Conservation (phyloP, 495 filamentous ascomycete species). For the Neurospora sp. region DNA sequence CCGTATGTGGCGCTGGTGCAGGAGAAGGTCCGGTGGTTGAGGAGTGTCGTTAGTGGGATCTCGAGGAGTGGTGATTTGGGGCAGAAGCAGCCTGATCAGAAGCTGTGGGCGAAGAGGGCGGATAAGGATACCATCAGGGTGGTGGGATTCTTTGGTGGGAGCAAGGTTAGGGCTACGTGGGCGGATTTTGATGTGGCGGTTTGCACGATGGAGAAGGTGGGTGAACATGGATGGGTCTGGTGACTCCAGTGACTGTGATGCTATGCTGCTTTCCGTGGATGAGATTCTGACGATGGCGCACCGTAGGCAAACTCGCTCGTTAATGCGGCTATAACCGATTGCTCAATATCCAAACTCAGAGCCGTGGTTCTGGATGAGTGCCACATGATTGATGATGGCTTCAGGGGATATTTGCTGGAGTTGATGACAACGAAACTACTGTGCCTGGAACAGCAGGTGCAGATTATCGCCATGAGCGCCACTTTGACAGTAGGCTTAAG, state of each 20-base stretch:
- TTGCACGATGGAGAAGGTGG: conserved; percentile 77
- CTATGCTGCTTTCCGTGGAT: background rate
- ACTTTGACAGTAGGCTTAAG: conserved; percentile 51
- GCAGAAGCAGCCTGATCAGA: conserved; percentile 8
- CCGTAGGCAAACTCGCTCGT: conserved; percentile 66
- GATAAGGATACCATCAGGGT: conserved; percentile 47
- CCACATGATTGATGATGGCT: conserved; percentile 74
- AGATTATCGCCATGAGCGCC: conserved; percentile 78
- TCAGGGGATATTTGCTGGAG: conserved; percentile 72
- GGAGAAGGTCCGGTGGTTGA: conserved; percentile 71
- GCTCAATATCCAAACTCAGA: conserved; percentile 51
- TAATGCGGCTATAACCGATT: conserved; percentile 66
- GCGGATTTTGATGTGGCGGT: conserved; percentile 69
- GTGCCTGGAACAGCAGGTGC: conserved; percentile 55
- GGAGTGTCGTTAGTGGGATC: conserved; percentile 56
- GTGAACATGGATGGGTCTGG: background rate
- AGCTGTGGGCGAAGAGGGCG: conserved; percentile 31
- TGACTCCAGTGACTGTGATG: background rate
- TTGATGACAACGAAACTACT: conserved; percentile 71
- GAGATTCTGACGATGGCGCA: conserved; percentile 9
- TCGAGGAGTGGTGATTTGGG: conserved; percentile 29
- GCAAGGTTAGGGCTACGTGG: conserved; percentile 55
- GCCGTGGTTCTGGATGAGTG: conserved; percentile 70
- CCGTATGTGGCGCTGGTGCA: conserved; percentile 78
- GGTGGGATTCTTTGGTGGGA: conserved; percentile 67